Conservation (phyloP, 2,329 filamentous ascomycete genomes). For the Arthrobotrys iridis region DNA sequence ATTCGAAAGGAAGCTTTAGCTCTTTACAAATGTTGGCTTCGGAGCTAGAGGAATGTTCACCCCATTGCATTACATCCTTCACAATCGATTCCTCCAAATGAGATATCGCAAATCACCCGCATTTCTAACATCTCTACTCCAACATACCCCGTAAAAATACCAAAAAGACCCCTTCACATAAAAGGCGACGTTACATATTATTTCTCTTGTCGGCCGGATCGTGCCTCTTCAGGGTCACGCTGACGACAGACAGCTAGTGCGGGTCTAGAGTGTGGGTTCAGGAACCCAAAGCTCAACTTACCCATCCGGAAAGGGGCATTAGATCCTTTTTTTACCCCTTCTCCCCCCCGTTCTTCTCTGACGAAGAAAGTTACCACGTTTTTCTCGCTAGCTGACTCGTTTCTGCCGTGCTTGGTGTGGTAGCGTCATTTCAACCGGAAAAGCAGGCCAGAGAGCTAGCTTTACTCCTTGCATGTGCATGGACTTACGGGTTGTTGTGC, state of each 20-base stretch:
- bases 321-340: constrained; percentile 27
- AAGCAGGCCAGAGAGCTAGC: not conserved
- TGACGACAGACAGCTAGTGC: constrained; percentile 33
- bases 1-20: constrained; percentile 13
- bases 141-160: constrained; percentile 5
- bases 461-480: constrained; percentile 8
- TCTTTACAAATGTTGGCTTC: not conserved
- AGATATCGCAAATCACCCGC: not conserved
- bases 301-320: constrained; percentile 41
- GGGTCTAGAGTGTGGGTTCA: constrained; percentile 10
- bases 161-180: constrained; percentile 11
- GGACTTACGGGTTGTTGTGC: not conserved
- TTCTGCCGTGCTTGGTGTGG: constrained; percentile 29
- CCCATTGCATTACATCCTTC: constrained; percentile 14
- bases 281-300: constrained; percentile 30
- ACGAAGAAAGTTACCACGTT: constrained; percentile 40
- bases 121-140: not conserved
- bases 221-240: constrained; percentile 16
- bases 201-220: constrained; percentile 5
- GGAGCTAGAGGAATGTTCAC: not conserved
- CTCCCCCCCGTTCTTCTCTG: constrained; percentile 5
- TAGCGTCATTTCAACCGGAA: constrained; percentile 29
- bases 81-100: constrained; percentile 1
- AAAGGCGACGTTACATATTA: constrained; percentile 4
- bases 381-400: constrained; percentile 43